Evolutionary conservation across 1,139 yeast genomes (phyloP).

Genomic region (Martiniozyma asiatica): DNA sequence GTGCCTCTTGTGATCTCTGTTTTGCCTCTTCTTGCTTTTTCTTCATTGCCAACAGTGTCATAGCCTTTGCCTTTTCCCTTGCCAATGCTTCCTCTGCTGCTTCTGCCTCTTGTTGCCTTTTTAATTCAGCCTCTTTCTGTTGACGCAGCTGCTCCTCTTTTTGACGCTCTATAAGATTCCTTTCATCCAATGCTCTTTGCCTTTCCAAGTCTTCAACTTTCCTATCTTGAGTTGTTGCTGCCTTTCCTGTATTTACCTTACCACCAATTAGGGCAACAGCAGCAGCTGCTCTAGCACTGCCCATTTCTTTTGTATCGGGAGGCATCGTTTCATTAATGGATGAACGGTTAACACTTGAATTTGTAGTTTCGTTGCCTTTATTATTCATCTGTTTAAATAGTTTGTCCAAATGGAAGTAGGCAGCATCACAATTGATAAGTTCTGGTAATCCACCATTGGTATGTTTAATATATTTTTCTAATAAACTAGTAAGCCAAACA

Average conservation of each 20-base stretch:
- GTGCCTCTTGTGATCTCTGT: neutral
- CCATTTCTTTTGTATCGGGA: neutral
- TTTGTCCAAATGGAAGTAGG: constrained; percentile 18
- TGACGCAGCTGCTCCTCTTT: too few relatives aligned
- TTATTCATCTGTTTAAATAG: constrained; percentile 2
- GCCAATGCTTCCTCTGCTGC: too few relatives aligned
- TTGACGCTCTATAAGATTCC: too few relatives aligned
- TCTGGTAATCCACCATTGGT: constrained; percentile 58
- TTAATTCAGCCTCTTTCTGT: too few relatives aligned
- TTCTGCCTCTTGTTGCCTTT: too few relatives aligned
- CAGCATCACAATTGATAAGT: constrained; percentile 32
- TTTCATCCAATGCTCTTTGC: too few relatives aligned
- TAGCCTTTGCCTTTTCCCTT: too few relatives aligned
- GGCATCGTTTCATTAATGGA: too few relatives aligned
- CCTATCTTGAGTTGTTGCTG: too few relatives aligned
- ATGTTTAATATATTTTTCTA: constrained; percentile 54
- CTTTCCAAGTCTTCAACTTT: too few relatives aligned
- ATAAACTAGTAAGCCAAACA: constrained; percentile 51
- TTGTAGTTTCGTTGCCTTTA: neutral
- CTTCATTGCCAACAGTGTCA: neutral
- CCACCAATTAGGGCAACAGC: constrained; percentile 8
- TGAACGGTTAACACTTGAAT: too few relatives aligned
- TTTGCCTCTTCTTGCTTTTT: constrained; percentile 3
- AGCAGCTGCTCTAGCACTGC: constrained; percentile 2
- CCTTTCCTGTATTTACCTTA: too few relatives aligned